Evolutionary conservation across 495 filamentous ascomycete species (phyloP), one percentile per base, ranked within the genome.

Genomic region (Penicillium psychrofluorescens): DNA sequence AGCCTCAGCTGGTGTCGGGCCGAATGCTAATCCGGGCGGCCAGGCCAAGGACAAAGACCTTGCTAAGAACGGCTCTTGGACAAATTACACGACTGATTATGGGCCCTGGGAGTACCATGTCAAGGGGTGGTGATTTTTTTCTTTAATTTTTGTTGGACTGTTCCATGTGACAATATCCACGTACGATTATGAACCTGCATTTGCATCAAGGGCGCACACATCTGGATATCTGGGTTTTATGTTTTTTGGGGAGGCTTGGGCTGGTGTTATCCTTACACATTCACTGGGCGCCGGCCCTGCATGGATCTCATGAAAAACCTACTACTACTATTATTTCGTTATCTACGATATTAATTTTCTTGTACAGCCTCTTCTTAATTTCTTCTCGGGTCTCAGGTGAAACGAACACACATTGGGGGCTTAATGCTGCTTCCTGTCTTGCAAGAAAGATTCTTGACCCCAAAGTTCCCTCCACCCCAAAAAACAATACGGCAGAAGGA

Each of bases 61-160:
- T 7, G 61, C 69, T 15, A 79, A 75, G 60, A 82, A 75, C 51
- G 80, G 75, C 32, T 81, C 78, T 10, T 82, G 66, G 67, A 84
- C 80, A 54, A 74, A 83, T 43, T 84, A 77, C 58, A 80, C 79
- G 44, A 61, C 57, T 6, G 76, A 81, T 51, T 76, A 74, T 48
- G 81, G 79, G 15, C 73, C 82, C 10, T 75, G 76, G 62, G 83
- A 85, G 48, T 86, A 86, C 56, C 81, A 86, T 61, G 71, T 72
- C 34, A 82, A 80, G 55, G 83, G 83, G 41, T 86, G 83, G 83
- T 86, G 74, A 59, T 49, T 22, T 12, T 29, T n/a, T 35, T 35
- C n/a, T 4, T 28, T 39, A 3, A 5, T n/a, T n/a, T n/a, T 14
- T 40, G 7, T 29, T 28, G 33, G 33, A 31, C 34, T 22, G 22